A percentile compares a stretch with the other conserved stretches of the same genome.
Evolutionary conservation across 1,284 basidiomycete species (phyloP).

Genomic region (Ceratobasidium sp.): DNA sequence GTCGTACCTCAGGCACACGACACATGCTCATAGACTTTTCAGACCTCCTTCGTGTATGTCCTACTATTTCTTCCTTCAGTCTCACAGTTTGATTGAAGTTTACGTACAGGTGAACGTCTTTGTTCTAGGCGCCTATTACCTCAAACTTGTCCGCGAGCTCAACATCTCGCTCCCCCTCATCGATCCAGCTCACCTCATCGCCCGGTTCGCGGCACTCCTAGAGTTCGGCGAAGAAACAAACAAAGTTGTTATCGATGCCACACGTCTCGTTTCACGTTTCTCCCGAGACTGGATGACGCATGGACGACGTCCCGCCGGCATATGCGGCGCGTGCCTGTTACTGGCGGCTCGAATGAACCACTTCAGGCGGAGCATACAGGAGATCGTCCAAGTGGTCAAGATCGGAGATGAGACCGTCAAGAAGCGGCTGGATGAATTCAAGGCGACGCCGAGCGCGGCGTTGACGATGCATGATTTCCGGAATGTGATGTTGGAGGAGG

Average conservation of each 20-base stretch:
- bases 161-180: constrained; percentile 90
- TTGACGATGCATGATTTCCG: constrained; percentile 93
- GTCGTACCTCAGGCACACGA: constrained; percentile 88
- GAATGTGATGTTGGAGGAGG: constrained; percentile 91
- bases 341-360: constrained; percentile 99
- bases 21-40: constrained; percentile 99
- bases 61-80: background rate
- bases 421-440: constrained; percentile 97
- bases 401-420: constrained; percentile 95
- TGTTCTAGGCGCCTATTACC: constrained; percentile 94
- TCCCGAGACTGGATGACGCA: constrained; percentile 98
- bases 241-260: constrained; percentile 92
- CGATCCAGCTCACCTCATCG: constrained; percentile 97
- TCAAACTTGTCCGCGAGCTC: constrained; percentile 92
- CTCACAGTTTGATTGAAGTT: constrained; percentile 9
- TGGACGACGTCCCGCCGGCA: constrained; percentile 94
- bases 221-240: constrained; percentile 97
- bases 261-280: constrained; percentile 93
- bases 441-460: constrained; percentile 85
- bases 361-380: constrained; percentile 91
- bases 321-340: constrained; percentile 95
- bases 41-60: constrained; percentile 83
- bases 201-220: constrained; percentile 94
- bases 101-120: constrained; percentile 91
- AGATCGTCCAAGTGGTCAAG: constrained; percentile 98